Evolutionary conservation across 108 stramenopile species (phyloP).

Genomic region (Cylindrotheca closterium): DNA sequence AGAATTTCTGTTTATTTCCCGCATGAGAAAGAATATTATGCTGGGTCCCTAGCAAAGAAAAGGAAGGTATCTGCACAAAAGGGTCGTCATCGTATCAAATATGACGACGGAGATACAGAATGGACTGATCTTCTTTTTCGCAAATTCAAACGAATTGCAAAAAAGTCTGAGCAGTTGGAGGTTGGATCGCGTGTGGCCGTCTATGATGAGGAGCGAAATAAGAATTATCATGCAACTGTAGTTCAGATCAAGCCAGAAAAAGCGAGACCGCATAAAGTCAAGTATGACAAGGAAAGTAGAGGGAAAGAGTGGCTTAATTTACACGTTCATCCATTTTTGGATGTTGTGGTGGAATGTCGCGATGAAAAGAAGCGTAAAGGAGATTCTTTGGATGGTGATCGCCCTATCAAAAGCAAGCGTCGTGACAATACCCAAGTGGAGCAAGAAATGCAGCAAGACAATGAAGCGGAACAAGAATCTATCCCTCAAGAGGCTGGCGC

Average conservation of each 20-base stretch:
- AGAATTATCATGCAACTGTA: neutral
- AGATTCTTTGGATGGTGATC: no score
- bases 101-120: conserved; percentile 7
- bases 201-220: neutral
- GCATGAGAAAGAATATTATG: conserved; percentile 1
- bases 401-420: no score
- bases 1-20: no score
- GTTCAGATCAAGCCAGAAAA: neutral
- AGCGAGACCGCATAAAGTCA: no score
- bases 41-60: neutral
- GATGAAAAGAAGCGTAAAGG: no score
- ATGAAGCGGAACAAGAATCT: no score
- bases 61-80: no score
- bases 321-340: conserved; percentile 4
- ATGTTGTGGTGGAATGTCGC: no score
- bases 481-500: no score
- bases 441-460: no score
- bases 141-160: neutral
- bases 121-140: conserved; percentile 1
- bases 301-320: conserved; percentile 6
- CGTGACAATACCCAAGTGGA: no score
- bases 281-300: conserved; percentile 3
- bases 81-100: neutral
- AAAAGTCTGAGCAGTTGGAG: neutral
- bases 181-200: conserved; percentile 7